A percentile compares a stretch with the other conserved stretches of the same genome.
Conservation (phyloP, 1,284 basidiomycete species). For the Wolfiporia cocos region DNA sequence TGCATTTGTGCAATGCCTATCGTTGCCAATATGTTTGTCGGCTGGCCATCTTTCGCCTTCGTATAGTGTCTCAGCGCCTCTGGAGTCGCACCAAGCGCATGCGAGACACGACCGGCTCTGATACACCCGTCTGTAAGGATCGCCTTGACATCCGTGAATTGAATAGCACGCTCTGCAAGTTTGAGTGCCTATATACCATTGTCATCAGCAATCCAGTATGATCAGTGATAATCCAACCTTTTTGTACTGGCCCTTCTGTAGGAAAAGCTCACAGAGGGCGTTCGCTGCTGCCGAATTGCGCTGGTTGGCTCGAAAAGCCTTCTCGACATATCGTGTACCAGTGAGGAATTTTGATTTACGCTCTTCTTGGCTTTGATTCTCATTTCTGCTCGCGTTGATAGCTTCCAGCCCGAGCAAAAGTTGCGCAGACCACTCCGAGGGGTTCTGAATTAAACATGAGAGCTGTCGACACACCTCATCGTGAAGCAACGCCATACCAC, state of each 20-base stretch:
- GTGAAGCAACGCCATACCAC: conserved; percentile 46
- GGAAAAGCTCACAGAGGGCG: conserved; percentile 68
- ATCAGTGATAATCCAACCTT: conserved; percentile 28
- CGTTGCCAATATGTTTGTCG: conserved; percentile 67
- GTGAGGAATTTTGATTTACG: conserved; percentile 47
- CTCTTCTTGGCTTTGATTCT: conserved; percentile 50
- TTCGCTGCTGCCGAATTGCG: conserved; percentile 74
- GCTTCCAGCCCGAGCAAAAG: conserved; percentile 80
- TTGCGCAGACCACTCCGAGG: conserved; percentile 68
- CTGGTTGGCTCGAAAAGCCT: conserved; percentile 73
- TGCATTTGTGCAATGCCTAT: conserved; percentile 86
- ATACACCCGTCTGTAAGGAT: conserved; percentile 77
- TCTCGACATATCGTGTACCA: conserved; percentile 66
- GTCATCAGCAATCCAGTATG: conserved; percentile 5
- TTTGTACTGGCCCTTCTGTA: conserved; percentile 58
- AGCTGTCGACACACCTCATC: conserved; percentile 5
- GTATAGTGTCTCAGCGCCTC: conserved; percentile 73
- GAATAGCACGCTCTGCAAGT: conserved; percentile 87
- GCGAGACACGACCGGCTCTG: conserved; percentile 73
- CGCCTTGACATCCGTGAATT: conserved; percentile 84
- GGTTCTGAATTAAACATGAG: conserved; percentile 45
- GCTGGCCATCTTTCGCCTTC: conserved; percentile 50
- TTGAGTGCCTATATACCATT: conserved; percentile 84
- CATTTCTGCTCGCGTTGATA: conserved; percentile 76
- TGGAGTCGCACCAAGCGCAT: conserved; percentile 53